These are phyloP conservation scores for Stephania cephalantha DNA, from an alignment of 164 flowering plant species.

Conservation along the genomic window DNA sequence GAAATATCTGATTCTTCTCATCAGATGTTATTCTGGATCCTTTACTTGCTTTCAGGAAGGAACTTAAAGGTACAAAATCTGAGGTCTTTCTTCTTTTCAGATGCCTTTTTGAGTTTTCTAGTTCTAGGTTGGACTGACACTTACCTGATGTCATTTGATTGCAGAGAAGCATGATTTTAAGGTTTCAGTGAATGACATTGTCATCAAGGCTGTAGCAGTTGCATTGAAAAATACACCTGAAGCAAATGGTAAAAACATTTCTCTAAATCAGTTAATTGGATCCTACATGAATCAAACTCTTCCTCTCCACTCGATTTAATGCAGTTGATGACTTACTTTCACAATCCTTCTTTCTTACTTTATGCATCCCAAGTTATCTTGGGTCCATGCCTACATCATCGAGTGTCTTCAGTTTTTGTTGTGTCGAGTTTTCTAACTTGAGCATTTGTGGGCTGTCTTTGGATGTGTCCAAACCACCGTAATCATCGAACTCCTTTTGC, in stretches of 20 bases:
- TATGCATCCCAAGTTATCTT: no score
- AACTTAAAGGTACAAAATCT: conserved; percentile 60
- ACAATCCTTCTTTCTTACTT: no score
- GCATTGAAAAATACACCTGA: conserved; percentile 78
- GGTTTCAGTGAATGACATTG: conserved; percentile 95
- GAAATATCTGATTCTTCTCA: conserved; percentile 18
- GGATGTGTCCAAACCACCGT: no score
- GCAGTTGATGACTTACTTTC: no score
- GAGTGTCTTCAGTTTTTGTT: no score
- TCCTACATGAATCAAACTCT: neutral
- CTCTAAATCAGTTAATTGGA: neutral
- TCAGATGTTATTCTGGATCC: conserved; percentile 95
- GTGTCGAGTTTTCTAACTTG: no score
- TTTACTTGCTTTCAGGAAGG: conserved; percentile 82
- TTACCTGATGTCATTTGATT: conserved; percentile 17
- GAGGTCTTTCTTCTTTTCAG: neutral
- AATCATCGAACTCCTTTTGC: no score
- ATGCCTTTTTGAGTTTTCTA: neutral
- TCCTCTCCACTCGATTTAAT: no score
- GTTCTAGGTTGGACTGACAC: neutral
- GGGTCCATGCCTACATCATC: no score
- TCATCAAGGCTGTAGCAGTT: conserved; percentile 90
- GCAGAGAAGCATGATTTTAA: conserved; percentile 77
- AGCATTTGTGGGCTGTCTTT: no score
- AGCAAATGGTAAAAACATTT: conserved; percentile 73